phyloP scores from a whole-genome alignment of 106 monocot species.

The Chionographis japonica region DNA sequence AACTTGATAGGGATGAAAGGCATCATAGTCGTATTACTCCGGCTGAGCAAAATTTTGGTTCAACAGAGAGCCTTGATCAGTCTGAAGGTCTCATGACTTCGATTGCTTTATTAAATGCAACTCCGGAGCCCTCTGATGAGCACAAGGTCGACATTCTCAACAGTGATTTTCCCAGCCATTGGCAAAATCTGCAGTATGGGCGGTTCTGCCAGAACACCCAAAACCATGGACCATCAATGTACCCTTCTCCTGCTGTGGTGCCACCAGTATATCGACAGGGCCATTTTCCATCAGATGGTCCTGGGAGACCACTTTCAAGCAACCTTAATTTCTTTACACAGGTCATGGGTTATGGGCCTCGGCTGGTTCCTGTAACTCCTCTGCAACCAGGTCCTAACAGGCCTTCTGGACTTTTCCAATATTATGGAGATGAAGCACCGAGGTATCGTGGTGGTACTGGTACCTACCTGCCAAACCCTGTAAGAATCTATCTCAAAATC shows the following conservation, averaged over 20 bases:
- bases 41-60: conserved; percentile 27
- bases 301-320: conserved; percentile 48
- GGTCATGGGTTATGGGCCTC: conserved; percentile 39
- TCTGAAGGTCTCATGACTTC: conserved; percentile 16
- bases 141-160: conserved; percentile 66
- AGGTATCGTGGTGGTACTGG: conserved; percentile 85
- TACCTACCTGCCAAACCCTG: conserved; percentile 85
- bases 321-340: conserved; percentile 45
- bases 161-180: conserved; percentile 66
- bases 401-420: conserved; percentile 34
- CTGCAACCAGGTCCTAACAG: conserved; percentile 45
- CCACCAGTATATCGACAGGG: conserved; percentile 52
- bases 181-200: conserved; percentile 64
- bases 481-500: conserved; percentile 26
- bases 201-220: conserved; percentile 54
- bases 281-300: conserved; percentile 53
- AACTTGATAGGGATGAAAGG: conserved; percentile 28
- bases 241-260: conserved; percentile 29
- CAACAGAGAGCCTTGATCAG: conserved; percentile 28
- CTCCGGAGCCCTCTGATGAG: conserved; percentile 27
- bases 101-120: conserved; percentile 14
- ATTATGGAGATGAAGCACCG: conserved; percentile 56
- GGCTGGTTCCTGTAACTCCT: conserved; percentile 51
- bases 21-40: conserved; percentile 19
- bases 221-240: conserved; percentile 21